A percentile compares a stretch with the other conserved stretches of the same genome.
Evolutionary conservation across 2,329 filamentous ascomycete species (phyloP).

Genomic region (Botrytis fragariae): DNA sequence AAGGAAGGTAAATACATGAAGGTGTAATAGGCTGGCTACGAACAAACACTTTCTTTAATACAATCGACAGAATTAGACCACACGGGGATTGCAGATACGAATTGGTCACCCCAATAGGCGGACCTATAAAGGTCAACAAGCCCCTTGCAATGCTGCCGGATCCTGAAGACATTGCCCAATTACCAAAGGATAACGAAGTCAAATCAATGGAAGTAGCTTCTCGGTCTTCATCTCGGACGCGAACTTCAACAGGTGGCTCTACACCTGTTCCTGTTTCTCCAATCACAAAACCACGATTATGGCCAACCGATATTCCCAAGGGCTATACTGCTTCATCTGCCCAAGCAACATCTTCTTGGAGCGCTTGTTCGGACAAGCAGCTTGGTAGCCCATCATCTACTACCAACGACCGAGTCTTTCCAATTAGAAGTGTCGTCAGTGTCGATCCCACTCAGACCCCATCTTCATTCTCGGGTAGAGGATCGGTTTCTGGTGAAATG

Average conservation of each 20-base stretch:
- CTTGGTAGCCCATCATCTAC: slow-evolving; percentile 25
- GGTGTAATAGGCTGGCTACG: background rate
- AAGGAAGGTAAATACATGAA: slow-evolving; percentile 1
- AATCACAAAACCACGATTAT: slow-evolving; percentile 16
- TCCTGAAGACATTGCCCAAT: background rate
- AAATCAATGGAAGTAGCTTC: slow-evolving; percentile 2
- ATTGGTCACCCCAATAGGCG: slow-evolving; percentile 1
- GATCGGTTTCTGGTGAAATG: slow-evolving; percentile 21
- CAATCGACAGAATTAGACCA: background rate
- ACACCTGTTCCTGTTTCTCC: slow-evolving; percentile 3
- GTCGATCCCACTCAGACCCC: slow-evolving; percentile 34
- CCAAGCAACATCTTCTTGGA: slow-evolving; percentile 25
- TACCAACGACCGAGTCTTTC: slow-evolving; percentile 32
- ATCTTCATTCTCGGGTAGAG: slow-evolving; percentile 22
- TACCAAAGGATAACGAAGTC: background rate
- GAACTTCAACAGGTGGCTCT: background rate
- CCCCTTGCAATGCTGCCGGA: slow-evolving; percentile 14
- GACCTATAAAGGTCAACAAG: slow-evolving; percentile 6
- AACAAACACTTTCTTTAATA: background rate
- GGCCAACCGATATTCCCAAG: slow-evolving; percentile 13
- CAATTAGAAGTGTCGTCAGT: slow-evolving; percentile 35
- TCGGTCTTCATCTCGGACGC: slow-evolving; percentile 10
- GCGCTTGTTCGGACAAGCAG: slow-evolving; percentile 26
- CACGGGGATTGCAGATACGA: background rate
- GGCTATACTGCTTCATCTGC: slow-evolving; percentile 4